A percentile compares a stretch with the other conserved stretches of the same genome.
Evolutionary conservation across 176 grass and related monocot species (phyloP).

Genomic region (Dactylis glomerata): DNA sequence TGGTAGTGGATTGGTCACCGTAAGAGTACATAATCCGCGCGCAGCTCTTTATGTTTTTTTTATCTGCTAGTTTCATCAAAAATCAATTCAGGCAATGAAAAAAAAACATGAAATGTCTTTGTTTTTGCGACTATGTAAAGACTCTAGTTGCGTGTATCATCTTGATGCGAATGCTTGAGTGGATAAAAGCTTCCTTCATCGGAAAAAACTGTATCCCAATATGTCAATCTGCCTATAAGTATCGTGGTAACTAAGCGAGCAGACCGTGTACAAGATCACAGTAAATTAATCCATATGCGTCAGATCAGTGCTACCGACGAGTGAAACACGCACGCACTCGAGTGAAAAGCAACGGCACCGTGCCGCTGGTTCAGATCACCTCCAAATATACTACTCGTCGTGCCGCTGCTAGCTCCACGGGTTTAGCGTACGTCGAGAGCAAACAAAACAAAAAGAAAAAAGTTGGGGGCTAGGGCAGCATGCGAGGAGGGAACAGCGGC

Average conservation of each 20-base stretch:
- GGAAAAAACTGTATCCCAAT: too few species aligned
- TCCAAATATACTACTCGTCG: neutral
- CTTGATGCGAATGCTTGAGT: too few species aligned
- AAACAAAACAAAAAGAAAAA: constrained; percentile 43
- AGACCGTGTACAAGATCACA: neutral
- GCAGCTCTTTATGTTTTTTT: too few species aligned
- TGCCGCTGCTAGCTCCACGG: neutral
- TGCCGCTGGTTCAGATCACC: neutral
- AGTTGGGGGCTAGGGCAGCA: constrained; percentile 13
- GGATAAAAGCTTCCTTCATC: too few species aligned
- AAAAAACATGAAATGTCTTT: too few species aligned
- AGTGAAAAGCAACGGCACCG: neutral
- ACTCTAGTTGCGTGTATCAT: too few species aligned
- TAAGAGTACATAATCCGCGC: too few species aligned
- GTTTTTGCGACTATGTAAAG: too few species aligned
- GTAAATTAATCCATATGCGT: neutral
- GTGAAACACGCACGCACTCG: neutral
- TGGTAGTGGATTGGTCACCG: too few species aligned
- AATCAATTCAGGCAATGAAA: too few species aligned
- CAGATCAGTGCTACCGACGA: neutral
- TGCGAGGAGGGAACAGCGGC: constrained; percentile 43
- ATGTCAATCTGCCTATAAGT: neutral
- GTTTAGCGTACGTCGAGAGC: constrained; percentile 36
- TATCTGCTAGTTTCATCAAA: too few species aligned
- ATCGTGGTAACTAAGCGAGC: neutral